These are phyloP conservation scores for Saposhnikovia divaricata DNA, from an alignment of 129 eudicot genomes.

Conservation along the genomic window DNA sequence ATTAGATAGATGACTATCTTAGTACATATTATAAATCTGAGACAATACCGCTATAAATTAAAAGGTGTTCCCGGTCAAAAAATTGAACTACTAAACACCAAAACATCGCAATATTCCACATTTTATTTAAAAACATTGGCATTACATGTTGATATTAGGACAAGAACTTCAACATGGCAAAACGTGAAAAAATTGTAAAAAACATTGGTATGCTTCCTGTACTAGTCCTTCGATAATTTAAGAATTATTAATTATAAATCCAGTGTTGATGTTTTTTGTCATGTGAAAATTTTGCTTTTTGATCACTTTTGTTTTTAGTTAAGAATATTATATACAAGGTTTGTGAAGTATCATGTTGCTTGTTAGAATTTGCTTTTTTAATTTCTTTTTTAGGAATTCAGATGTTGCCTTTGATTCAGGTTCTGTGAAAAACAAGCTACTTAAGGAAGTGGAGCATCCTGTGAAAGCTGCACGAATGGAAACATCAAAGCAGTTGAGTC, in stretches of 20 bases:
- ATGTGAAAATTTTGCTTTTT: neutral
- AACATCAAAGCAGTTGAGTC: constrained; percentile 67
- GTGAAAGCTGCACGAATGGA: constrained; percentile 61
- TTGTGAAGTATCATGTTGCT: neutral
- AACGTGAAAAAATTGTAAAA: neutral
- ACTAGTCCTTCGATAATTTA: neutral
- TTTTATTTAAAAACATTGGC: too few species aligned
- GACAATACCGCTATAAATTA: too few species aligned
- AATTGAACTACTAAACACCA: too few species aligned
- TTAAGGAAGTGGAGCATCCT: constrained; percentile 59
- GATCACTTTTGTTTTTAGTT: neutral
- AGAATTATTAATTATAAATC: neutral
- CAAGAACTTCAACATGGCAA: neutral
- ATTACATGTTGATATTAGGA: neutral
- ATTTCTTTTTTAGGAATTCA: neutral
- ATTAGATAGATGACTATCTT: too few species aligned
- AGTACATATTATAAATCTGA: too few species aligned
- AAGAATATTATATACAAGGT: neutral
- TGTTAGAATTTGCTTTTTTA: constrained; percentile 12
- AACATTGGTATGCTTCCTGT: constrained; percentile 5
- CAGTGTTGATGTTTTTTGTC: constrained; percentile 3
- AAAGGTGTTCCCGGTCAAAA: too few species aligned
- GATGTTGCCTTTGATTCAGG: constrained; percentile 26
- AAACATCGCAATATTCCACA: too few species aligned
- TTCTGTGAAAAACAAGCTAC: constrained; percentile 75